phyloP scores from a whole-genome alignment of 306 rosid species.

The Urtica urens region DNA sequence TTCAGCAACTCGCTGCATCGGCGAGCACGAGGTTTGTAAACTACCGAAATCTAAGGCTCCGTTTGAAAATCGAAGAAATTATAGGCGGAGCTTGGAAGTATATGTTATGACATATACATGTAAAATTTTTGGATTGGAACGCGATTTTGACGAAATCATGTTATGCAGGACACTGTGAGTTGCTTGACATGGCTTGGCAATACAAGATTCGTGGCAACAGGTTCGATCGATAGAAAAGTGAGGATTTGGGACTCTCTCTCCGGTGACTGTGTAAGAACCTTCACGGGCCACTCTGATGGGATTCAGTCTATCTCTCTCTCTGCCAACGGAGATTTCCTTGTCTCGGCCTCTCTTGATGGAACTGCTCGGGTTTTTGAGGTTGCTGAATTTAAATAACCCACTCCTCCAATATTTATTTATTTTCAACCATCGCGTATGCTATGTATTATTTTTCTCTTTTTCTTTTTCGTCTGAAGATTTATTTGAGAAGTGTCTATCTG shows the following conservation, averaged over 20 bases:
- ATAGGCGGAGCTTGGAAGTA: not conserved
- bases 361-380: slow-evolving; percentile 77
- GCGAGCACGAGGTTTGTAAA: slow-evolving; percentile 83
- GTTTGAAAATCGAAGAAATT: too few relatives aligned
- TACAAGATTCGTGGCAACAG: slow-evolving; percentile 45
- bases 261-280: slow-evolving; percentile 60
- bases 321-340: slow-evolving; percentile 47
- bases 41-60: too few relatives aligned
- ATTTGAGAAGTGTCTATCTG: too few relatives aligned
- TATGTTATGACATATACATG: too few relatives aligned
- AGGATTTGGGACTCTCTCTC: slow-evolving; percentile 78
- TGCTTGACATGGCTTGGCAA: slow-evolving; percentile 74
- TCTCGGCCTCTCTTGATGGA: slow-evolving; percentile 60
- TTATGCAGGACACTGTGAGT: slow-evolving; percentile 63
- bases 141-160: too few relatives aligned
- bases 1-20: slow-evolving; percentile 42
- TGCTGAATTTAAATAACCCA: slow-evolving; percentile 24
- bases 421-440: too few relatives aligned
- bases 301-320: slow-evolving; percentile 62
- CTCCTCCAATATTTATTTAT: too few relatives aligned
- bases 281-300: slow-evolving; percentile 47
- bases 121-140: not conserved
- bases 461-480: too few relatives aligned
- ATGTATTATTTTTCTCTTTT: too few relatives aligned
- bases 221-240: slow-evolving; percentile 67